phyloP scores from a whole-genome alignment of 495 filamentous ascomycete species.

The Aspergillus coremiiformis region DNA sequence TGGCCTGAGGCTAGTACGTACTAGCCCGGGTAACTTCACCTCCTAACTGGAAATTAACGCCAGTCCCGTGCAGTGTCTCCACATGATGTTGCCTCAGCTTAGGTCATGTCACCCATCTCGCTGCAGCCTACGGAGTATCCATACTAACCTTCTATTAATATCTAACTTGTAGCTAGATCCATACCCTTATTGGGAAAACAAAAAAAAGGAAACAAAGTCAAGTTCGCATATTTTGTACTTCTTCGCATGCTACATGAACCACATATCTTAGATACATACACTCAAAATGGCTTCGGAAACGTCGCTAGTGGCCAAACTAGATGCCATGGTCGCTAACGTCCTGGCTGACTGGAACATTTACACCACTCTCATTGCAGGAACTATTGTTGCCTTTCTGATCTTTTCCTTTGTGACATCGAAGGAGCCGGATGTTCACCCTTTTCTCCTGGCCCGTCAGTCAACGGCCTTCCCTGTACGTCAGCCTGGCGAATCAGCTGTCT shows the following conservation, averaged over 20 bases:
- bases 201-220: background rate
- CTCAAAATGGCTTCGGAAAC: conserved; percentile 42
- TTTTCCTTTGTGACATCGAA: conserved; percentile 53
- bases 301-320: conserved; percentile 52
- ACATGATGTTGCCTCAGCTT: conserved; percentile 9
- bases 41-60: background rate
- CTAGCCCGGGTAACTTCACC: no score
- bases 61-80: conserved; percentile 5
- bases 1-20: no score
- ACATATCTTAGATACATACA: background rate
- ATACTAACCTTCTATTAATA: no score
- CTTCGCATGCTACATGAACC: background rate
- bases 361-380: conserved; percentile 54
- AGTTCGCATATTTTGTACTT: background rate
- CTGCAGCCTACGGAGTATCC: no score
- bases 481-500: conserved; percentile 73
- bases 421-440: conserved; percentile 86
- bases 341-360: conserved; percentile 74
- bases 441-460: conserved; percentile 80
- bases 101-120: conserved; percentile 1
- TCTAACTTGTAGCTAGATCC: no score
- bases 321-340: conserved; percentile 58
- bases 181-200: background rate
- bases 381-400: conserved; percentile 53
- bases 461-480: conserved; percentile 70